Evolutionary conservation across 192 early-diverging fungal species (phyloP), one percentile per base, ranked within the genome.

Genomic region (Phycomyces nitens): DNA sequence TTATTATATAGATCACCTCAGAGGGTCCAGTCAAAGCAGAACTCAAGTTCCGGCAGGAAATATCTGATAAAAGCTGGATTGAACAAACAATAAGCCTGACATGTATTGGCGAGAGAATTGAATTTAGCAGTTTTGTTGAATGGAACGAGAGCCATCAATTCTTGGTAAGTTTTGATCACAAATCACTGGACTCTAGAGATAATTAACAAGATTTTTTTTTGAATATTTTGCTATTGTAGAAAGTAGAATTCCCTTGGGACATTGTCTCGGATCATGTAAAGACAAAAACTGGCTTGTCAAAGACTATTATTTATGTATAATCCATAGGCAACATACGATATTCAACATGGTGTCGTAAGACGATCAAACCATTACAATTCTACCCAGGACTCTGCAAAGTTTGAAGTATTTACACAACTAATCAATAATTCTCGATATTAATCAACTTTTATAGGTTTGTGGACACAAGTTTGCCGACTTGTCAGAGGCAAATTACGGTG

Each of bases 381-480:
- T 3, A 85, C 87, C 14, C 93, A 91, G 81, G 95, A 94, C 53
- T 79, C 88, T 60, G 92, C 93, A 3, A 89, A 91, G 56, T 99
- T 99, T 70, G 96, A 98, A 81, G 96, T 99, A n/a, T 94, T 93
- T 72, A 92, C 38, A 21, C 39, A 22, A 20, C 1, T 23, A 59
- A 82, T 0, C 94, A 21, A 4, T 5, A n/a, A n/a, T n/a, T n/a
- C n/a, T n/a, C n/a, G n/a, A n/a, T n/a, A n/a, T n/a, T n/a, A n/a
- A n/a, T n/a, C n/a, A n/a, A 49, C 29, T 47, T 40, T 12, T 53
- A 21, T 57, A 98, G 80, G 96, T 99, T 2, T 98, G 96, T 69
- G 96, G 87, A 0, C 97, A 99, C 79, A 94, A 95, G 66, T 99
- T 92, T 80, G 96, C 89, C 14, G 97, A 99, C 65, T 79, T 94